Conservation (phyloP, 345 rosid species). For the Iberis pinnata region DNA sequence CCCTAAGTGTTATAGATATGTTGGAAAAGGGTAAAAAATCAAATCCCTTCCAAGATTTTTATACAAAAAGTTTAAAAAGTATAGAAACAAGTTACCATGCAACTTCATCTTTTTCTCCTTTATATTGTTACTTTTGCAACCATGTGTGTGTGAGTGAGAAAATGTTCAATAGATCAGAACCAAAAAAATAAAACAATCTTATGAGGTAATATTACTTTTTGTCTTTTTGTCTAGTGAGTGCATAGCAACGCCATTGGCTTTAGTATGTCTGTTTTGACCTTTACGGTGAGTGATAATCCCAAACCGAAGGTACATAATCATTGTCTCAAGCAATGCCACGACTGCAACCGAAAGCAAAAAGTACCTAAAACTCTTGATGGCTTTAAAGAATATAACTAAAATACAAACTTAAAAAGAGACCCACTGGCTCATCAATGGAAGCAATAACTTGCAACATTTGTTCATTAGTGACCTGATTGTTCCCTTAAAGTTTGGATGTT, state of each 20-base stretch:
- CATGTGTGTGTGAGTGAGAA: conserved; percentile 19
- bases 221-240: conserved; percentile 31
- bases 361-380: conserved; percentile 21
- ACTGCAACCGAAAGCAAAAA: conserved; percentile 28
- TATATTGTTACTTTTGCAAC: conserved; percentile 21
- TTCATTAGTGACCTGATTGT: neutral
- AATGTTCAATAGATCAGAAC: neutral
- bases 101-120: conserved; percentile 9
- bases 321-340: conserved; percentile 30
- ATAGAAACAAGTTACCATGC: conserved; percentile 29
- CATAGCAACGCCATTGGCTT: conserved; percentile 26
- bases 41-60: conserved; percentile 7
- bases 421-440: conserved; percentile 11
- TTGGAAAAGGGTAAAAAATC: neutral
- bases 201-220: conserved; percentile 23
- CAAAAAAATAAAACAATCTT: conserved; percentile 13
- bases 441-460: conserved; percentile 6
- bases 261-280: conserved; percentile 22
- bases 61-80: conserved; percentile 7
- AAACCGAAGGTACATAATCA: conserved; percentile 32
- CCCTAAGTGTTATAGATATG: conserved; percentile 5
- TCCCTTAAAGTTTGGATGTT: too few species aligned
- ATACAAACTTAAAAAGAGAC: conserved; percentile 7
- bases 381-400: conserved; percentile 16
- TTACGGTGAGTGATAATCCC: conserved; percentile 28